phyloP scores from a whole-genome alignment of 805 yeast species.

The Pichia paraexigua region DNA sequence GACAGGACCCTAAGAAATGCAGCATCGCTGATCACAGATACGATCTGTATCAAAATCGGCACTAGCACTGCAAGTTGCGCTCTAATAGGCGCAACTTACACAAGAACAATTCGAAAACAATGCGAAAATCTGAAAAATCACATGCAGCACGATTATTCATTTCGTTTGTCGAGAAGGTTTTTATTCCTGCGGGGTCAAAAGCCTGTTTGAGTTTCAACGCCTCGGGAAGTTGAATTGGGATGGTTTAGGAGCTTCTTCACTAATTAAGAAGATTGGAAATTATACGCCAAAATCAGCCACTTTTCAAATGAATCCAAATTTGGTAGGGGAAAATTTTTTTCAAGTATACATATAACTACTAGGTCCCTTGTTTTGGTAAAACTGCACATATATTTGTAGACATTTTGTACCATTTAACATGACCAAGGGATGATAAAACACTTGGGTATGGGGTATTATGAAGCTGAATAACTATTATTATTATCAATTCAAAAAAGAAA shows the following conservation, averaged over 20 bases:
- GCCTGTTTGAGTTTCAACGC: too few species aligned
- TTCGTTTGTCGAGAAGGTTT: too few species aligned
- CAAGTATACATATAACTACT: constrained; percentile 17
- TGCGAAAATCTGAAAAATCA: too few species aligned
- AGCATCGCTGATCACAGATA: too few species aligned
- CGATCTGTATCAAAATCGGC: too few species aligned
- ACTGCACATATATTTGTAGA: constrained; percentile 9
- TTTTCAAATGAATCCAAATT: constrained; percentile 23
- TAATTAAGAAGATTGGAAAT: constrained; percentile 51
- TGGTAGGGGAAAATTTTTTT: constrained; percentile 16
- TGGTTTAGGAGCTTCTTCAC: constrained; percentile 50
- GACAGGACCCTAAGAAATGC: too few species aligned
- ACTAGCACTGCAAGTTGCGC: too few species aligned
- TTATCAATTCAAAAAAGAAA: background rate
- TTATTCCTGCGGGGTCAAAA: too few species aligned
- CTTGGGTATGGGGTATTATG: constrained; percentile 9
- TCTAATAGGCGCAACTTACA: too few species aligned
- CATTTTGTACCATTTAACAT: constrained; percentile 6
- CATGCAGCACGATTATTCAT: too few species aligned
- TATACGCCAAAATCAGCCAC: constrained; percentile 36
- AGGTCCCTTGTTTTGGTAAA: constrained; percentile 22
- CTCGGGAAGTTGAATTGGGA: too few species aligned
- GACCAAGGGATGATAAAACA: constrained; percentile 5
- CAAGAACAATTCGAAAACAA: too few species aligned
- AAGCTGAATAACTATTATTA: background rate